These are phyloP conservation scores for Corylus avellana DNA, from an alignment of 306 rosid species.

Conservation along the genomic window DNA sequence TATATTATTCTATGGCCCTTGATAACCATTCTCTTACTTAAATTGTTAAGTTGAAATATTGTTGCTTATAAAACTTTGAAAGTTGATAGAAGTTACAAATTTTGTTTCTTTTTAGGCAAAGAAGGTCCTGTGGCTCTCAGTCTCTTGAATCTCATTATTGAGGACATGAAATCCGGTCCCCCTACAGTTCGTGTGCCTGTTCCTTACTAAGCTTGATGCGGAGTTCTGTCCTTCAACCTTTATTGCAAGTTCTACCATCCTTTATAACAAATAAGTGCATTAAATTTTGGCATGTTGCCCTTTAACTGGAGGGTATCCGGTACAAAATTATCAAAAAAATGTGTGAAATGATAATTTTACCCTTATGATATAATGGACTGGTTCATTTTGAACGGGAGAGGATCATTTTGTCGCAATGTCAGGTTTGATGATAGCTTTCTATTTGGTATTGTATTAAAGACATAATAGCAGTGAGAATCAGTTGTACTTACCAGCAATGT, in stretches of 20 bases:
- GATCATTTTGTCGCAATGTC: neutral
- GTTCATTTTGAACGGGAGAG: too few relatives aligned
- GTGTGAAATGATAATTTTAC: too few relatives aligned
- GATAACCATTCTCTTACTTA: neutral
- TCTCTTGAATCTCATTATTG: slow-evolving; percentile 57
- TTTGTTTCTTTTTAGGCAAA: slow-evolving; percentile 47
- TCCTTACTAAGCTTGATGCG: slow-evolving; percentile 43
- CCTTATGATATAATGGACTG: too few relatives aligned
- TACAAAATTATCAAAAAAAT: too few relatives aligned
- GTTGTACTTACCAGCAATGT: neutral
- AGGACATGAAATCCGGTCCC: slow-evolving; percentile 86
- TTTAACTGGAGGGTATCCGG: too few relatives aligned
- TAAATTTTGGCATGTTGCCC: neutral
- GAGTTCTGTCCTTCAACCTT: neutral
- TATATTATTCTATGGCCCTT: neutral
- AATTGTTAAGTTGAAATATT: neutral
- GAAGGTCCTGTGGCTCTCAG: slow-evolving; percentile 65
- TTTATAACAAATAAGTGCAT: neutral
- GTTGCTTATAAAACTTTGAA: neutral
- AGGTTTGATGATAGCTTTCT: neutral
- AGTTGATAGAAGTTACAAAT: slow-evolving; percentile 11
- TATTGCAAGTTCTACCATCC: neutral
- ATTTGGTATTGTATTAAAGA: neutral
- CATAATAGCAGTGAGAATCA: neutral
- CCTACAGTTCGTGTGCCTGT: slow-evolving; percentile 57